These are phyloP conservation scores for Lichtheimia ramosa DNA, from an alignment of 371 early-diverging fungal species.

Conservation along the genomic window DNA sequence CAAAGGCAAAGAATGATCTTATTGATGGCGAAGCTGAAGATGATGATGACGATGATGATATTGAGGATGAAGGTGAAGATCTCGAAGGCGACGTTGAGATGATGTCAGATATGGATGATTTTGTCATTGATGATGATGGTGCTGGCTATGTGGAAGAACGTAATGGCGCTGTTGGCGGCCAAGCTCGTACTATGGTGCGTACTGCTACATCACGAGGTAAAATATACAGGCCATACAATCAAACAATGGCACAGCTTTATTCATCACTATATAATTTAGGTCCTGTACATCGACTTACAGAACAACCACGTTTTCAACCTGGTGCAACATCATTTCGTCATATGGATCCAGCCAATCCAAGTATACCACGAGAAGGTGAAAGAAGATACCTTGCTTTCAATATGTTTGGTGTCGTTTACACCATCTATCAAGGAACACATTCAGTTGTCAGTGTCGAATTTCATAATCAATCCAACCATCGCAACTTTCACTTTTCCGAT, in stretches of 20 bases:
- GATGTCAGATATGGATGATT: slow-evolving; percentile 21
- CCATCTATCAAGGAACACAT: slow-evolving; percentile 69
- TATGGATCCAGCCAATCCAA: slow-evolving; percentile 14
- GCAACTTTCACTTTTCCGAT: slow-evolving; percentile 85
- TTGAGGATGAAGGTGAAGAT: slow-evolving; percentile 10
- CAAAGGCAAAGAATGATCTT: not conserved
- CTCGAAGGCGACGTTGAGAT: slow-evolving; percentile 17
- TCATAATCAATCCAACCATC: slow-evolving; percentile 75
- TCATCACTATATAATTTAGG: not conserved
- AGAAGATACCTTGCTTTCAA: slow-evolving; percentile 83
- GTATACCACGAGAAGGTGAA: slow-evolving; percentile 52
- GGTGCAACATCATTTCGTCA: slow-evolving; percentile 50
- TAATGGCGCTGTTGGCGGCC: too few relatives aligned
- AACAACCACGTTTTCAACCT: slow-evolving; percentile 53
- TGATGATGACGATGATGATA: slow-evolving; percentile 9
- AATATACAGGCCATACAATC: too few relatives aligned
- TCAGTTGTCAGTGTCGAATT: slow-evolving; percentile 83
- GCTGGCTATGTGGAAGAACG: slow-evolving; percentile 61
- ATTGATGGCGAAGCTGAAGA: slow-evolving; percentile 10
- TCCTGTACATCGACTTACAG: not conserved
- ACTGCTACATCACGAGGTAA: not conserved
- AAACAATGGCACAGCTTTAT: not conserved
- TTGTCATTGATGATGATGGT: slow-evolving; percentile 78
- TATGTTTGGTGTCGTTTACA: slow-evolving; percentile 74
- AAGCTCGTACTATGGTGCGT: not conserved